Evolutionary conservation across 2,329 filamentous ascomycete genomes (phyloP).

Genomic region (Ceratocystis papillata): DNA sequence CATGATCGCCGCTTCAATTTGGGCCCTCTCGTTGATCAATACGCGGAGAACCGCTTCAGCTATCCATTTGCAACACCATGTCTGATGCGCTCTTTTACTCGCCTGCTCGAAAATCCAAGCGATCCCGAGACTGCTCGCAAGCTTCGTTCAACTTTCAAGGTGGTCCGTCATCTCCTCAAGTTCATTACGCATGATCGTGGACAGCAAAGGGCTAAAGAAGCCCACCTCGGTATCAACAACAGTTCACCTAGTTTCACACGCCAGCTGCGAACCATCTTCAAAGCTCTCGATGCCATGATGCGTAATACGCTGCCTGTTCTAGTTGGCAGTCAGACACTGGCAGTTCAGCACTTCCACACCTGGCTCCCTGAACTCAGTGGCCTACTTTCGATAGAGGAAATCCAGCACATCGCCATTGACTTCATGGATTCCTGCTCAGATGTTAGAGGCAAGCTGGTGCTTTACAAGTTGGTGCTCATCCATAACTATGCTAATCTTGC

Average conservation of each 20-base stretch:
- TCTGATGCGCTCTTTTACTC: conserved; percentile 73
- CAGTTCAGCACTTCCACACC: conserved; percentile 91
- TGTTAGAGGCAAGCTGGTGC: conserved; percentile 79
- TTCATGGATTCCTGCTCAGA: conserved; percentile 84
- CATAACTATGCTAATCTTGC: conserved; percentile 79
- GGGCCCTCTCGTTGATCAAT: conserved; percentile 79
- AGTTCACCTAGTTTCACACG: conserved; percentile 64
- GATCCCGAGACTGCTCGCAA: conserved; percentile 76
- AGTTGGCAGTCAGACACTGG: conserved; percentile 86
- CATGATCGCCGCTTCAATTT: conserved; percentile 91
- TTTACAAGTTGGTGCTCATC: conserved; percentile 87
- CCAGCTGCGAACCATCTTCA: conserved; percentile 78
- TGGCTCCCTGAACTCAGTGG: conserved; percentile 88
- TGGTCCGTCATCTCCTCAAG: conserved; percentile 82
- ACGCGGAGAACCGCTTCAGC: conserved; percentile 78
- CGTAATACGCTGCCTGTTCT: conserved; percentile 71
- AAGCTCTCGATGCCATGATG: conserved; percentile 82
- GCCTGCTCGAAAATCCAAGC: conserved; percentile 69
- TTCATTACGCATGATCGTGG: conserved; percentile 85
- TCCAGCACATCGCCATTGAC: conserved; percentile 80
- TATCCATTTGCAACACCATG: conserved; percentile 88
- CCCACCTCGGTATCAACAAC: conserved; percentile 70
- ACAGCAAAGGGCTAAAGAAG: conserved; percentile 81
- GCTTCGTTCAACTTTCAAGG: conserved; percentile 85
- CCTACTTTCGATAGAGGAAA: conserved; percentile 69